A percentile compares a stretch with the other conserved stretches of the same genome.
These are phyloP conservation scores for Mucor piriformis DNA, from an alignment of 371 early-diverging fungal genomes.

Conservation along the genomic window DNA sequence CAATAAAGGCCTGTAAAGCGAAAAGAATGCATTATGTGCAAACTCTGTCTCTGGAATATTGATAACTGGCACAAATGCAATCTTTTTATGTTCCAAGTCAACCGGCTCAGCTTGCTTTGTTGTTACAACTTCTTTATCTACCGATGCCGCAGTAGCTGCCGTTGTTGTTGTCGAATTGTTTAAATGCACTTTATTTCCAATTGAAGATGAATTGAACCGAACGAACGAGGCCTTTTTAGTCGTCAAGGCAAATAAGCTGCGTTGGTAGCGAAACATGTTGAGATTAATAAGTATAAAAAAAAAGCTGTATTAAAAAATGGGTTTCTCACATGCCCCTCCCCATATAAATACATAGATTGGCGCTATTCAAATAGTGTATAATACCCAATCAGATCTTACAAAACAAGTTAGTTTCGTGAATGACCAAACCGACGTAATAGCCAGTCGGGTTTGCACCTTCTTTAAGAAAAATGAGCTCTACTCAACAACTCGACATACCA, in stretches of 20 bases:
- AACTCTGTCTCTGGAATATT: conserved; percentile 55
- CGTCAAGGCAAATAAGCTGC: neutral
- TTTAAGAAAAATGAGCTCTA: conserved; percentile 7
- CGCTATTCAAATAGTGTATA: neutral
- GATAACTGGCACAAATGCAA: conserved; percentile 52
- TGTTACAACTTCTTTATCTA: neutral
- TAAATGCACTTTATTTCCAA: conserved; percentile 11
- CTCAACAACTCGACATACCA: conserved; percentile 38
- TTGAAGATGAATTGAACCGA: conserved; percentile 25
- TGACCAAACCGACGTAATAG: neutral
- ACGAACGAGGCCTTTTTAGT: neutral
- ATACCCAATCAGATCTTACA: neutral
- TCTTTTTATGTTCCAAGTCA: conserved; percentile 1
- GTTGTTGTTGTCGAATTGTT: neutral
- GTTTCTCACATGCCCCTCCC: conserved; percentile 9
- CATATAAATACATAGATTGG: neutral
- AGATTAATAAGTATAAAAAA: neutral
- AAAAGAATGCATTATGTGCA: conserved; percentile 53
- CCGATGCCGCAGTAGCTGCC: neutral
- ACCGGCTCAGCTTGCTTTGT: neutral
- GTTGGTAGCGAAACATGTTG: conserved; percentile 13
- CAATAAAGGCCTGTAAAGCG: conserved; percentile 51
- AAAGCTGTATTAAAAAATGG: neutral
- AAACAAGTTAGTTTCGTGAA: neutral
- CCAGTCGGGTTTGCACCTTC: neutral